Percentiles rank a stretch among this genome's conserved stretches.
Conservation (phyloP, 306 rosid genomes). For the Inga oerstediana region DNA sequence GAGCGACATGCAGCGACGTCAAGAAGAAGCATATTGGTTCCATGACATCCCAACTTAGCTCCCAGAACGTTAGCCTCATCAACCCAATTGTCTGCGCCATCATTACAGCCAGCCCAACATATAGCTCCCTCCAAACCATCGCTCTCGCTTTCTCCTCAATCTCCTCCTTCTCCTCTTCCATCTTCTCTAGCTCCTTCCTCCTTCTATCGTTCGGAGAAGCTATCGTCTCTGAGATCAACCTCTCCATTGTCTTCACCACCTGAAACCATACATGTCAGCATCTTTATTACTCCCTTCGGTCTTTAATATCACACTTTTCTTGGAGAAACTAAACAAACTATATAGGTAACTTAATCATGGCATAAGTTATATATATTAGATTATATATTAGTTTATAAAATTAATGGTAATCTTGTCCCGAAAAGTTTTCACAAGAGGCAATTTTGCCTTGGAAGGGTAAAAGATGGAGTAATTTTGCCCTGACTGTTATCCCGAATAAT, state of each 20-base stretch:
- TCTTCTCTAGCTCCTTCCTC: constrained; percentile 43
- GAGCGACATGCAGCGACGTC: constrained; percentile 52
- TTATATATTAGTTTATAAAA: too few relatives aligned
- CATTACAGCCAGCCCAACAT: constrained; percentile 64
- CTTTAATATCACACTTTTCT: too few relatives aligned
- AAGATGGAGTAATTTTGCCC: too few relatives aligned
- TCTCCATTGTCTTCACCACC: constrained; percentile 74
- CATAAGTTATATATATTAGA: too few relatives aligned
- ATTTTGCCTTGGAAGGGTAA: too few relatives aligned
- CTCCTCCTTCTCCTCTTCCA: constrained; percentile 57
- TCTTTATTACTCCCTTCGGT: constrained; percentile 25
- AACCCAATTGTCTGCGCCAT: constrained; percentile 60
- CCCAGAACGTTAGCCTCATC: constrained; percentile 94
- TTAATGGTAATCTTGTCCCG: too few relatives aligned
- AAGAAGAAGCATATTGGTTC: constrained; percentile 93
- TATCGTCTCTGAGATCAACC: constrained; percentile 49
- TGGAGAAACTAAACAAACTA: too few relatives aligned
- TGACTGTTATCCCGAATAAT: accelerated
- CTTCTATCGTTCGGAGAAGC: constrained; percentile 64
- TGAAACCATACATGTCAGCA: not conserved
- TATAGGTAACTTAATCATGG: too few relatives aligned
- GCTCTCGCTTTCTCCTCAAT: constrained; percentile 66
- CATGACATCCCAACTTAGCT: constrained; percentile 96
- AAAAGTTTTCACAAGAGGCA: too few relatives aligned
- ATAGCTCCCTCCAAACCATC: constrained; percentile 57